Evolutionary conservation across 1,284 basidiomycete species (phyloP).

Genomic region (Nidula niveotomentosa): DNA sequence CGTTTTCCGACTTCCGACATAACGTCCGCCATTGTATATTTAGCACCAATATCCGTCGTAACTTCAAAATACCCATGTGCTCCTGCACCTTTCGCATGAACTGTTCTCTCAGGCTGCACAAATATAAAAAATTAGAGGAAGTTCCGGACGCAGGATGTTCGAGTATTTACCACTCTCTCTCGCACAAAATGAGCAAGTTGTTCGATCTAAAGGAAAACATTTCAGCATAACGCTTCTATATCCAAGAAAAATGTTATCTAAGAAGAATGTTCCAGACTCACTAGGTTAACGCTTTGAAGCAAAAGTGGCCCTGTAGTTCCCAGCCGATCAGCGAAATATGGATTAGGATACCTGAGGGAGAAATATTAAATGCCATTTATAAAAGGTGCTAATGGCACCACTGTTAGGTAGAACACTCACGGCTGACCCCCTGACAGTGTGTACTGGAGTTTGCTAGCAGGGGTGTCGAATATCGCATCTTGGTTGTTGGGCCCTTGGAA

Average conservation of each 20-base stretch:
- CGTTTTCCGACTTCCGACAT: constrained; percentile 14
- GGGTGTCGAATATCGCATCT: constrained; percentile 1
- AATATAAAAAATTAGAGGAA: not conserved
- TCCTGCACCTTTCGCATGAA: constrained; percentile 18
- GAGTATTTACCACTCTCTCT: constrained; percentile 10
- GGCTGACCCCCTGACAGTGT: constrained; percentile 11
- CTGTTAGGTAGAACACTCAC: constrained; percentile 1
- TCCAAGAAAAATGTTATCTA: too few relatives aligned
- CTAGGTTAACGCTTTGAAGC: constrained; percentile 9
- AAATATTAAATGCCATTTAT: not conserved
- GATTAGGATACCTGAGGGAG: constrained; percentile 8
- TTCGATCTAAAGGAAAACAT: constrained; percentile 7
- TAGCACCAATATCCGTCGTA: constrained; percentile 11
- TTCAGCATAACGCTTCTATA: too few relatives aligned
- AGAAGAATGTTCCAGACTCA: not conserved
- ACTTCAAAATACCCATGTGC: constrained; percentile 18
- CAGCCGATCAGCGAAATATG: constrained; percentile 9
- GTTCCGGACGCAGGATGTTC: not conserved
- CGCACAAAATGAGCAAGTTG: constrained; percentile 13
- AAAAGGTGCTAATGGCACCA: not conserved
- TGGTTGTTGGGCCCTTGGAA: constrained; percentile 8
- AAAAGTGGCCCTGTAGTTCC: constrained; percentile 11
- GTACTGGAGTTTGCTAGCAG: constrained; percentile 7
- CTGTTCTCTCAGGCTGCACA: constrained; percentile 10
- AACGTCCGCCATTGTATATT: constrained; percentile 11